A percentile compares a stretch with the other conserved stretches of the same genome.
Conservation (phyloP, 1,139 yeast species). For the Candida sp. region DNA sequence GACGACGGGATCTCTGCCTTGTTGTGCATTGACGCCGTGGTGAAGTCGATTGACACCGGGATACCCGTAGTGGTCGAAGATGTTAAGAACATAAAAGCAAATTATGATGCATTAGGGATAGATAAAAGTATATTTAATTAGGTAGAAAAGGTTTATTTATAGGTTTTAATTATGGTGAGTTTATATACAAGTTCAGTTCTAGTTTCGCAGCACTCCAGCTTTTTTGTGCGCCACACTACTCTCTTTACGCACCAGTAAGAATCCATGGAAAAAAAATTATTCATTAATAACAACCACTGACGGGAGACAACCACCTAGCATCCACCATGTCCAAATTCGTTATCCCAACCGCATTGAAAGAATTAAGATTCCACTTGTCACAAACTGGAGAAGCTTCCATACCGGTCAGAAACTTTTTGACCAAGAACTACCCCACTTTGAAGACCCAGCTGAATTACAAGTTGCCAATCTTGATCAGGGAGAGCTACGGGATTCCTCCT, state of each 20-base stretch:
- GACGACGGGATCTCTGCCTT: slow-evolving; percentile 45
- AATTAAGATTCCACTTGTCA: slow-evolving; percentile 79
- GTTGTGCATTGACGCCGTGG: slow-evolving; percentile 38
- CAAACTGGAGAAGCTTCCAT: slow-evolving; percentile 75
- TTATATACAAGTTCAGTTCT: no score
- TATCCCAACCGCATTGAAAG: slow-evolving; percentile 69
- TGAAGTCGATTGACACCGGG: slow-evolving; percentile 38
- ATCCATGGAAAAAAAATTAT: slow-evolving; percentile 6
- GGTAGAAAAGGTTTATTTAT: slow-evolving; percentile 1
- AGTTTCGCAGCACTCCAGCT: slow-evolving; percentile 1
- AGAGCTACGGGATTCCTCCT: slow-evolving; percentile 74
- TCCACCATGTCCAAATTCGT: slow-evolving; percentile 58
- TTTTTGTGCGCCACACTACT: not conserved
- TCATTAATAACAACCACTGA: not conserved
- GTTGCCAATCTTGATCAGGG: slow-evolving; percentile 77
- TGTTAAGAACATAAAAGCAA: slow-evolving; percentile 27
- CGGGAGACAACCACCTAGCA: not conserved
- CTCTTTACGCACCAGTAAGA: slow-evolving; percentile 7
- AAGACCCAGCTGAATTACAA: slow-evolving; percentile 48
- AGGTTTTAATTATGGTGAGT: no score
- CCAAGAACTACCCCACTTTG: slow-evolving; percentile 62
- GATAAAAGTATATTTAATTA: slow-evolving; percentile 1
- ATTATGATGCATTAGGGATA: slow-evolving; percentile 20
- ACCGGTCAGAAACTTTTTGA: slow-evolving; percentile 66
- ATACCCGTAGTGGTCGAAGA: slow-evolving; percentile 35